Evolutionary conservation across 2,329 filamentous ascomycete genomes (phyloP).

Genomic region (Pseudonectria foliicola): DNA sequence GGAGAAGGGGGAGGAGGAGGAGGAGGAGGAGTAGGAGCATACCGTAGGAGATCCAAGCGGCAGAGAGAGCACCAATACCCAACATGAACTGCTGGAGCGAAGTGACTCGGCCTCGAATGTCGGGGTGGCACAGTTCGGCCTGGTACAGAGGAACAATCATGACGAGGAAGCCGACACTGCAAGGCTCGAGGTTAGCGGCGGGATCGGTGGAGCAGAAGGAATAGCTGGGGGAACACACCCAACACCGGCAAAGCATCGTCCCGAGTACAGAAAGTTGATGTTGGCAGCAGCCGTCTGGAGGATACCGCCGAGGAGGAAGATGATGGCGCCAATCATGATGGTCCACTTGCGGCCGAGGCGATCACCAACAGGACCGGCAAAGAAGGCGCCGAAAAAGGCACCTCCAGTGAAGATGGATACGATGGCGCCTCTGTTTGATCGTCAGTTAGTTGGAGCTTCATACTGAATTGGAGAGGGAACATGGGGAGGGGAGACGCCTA

Average conservation of each 20-base stretch:
- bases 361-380: slow-evolving; percentile 59
- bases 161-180: slow-evolving; percentile 37
- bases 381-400: slow-evolving; percentile 63
- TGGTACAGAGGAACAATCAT: slow-evolving; percentile 58
- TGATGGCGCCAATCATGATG: slow-evolving; percentile 61
- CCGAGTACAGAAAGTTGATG: slow-evolving; percentile 58
- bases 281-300: slow-evolving; percentile 63
- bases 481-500: slow-evolving; percentile 24
- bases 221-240: slow-evolving; percentile 28
- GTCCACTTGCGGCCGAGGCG: slow-evolving; percentile 61
- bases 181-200: slow-evolving; percentile 1
- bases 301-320: slow-evolving; percentile 66
- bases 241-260: slow-evolving; percentile 61
- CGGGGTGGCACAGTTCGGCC: slow-evolving; percentile 70
- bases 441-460: not conserved
- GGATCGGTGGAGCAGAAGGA: not conserved
- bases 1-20: too few species aligned
- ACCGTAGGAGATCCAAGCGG: slow-evolving; percentile 68
- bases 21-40: too few species aligned
- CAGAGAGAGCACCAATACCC: slow-evolving; percentile 65
- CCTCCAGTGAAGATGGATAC: slow-evolving; percentile 72
- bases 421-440: slow-evolving; percentile 9
- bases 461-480: not conserved
- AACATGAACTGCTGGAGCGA: slow-evolving; percentile 78
- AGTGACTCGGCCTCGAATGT: slow-evolving; percentile 68